phyloP scores from a whole-genome alignment of 2,329 filamentous ascomycete species.

The Fusarium musae region DNA sequence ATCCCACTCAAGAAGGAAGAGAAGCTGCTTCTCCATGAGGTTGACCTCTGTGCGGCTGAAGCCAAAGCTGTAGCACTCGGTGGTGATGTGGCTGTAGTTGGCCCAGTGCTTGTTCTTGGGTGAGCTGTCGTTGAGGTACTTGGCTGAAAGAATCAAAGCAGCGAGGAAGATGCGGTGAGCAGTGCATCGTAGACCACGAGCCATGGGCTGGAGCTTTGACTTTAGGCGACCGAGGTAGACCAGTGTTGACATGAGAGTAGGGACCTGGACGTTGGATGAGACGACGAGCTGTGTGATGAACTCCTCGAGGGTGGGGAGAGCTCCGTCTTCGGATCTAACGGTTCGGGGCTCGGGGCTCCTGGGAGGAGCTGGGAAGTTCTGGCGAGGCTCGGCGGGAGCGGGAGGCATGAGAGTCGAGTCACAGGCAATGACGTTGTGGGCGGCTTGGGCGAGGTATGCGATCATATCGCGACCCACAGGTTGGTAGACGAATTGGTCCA shows the following conservation, averaged over 20 bases:
- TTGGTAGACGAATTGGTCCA: conserved; percentile 83
- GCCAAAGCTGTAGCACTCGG: conserved; percentile 75
- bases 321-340: conserved; percentile 59
- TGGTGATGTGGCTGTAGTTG: conserved; percentile 84
- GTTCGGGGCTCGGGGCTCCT: conserved; percentile 60
- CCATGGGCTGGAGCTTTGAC: conserved; percentile 87
- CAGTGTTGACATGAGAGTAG: conserved; percentile 95
- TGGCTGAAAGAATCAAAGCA: conserved; percentile 85
- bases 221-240: conserved; percentile 91
- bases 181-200: conserved; percentile 95
- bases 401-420: conserved; percentile 69
- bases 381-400: conserved; percentile 48
- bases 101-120: conserved; percentile 99
- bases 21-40: conserved; percentile 98
- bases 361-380: conserved; percentile 62
- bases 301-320: conserved; percentile 82
- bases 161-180: conserved; percentile 98
- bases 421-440: conserved; percentile 82
- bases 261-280: conserved; percentile 95
- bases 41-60: conserved; percentile 97
- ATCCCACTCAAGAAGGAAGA: conserved; percentile 95
- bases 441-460: conserved; percentile 77
- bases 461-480: conserved; percentile 83
- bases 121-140: conserved; percentile 98
- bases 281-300: conserved; percentile 94